phyloP scores from a whole-genome alignment of 2,329 filamentous ascomycete species.

The Cercospora citrullina region DNA sequence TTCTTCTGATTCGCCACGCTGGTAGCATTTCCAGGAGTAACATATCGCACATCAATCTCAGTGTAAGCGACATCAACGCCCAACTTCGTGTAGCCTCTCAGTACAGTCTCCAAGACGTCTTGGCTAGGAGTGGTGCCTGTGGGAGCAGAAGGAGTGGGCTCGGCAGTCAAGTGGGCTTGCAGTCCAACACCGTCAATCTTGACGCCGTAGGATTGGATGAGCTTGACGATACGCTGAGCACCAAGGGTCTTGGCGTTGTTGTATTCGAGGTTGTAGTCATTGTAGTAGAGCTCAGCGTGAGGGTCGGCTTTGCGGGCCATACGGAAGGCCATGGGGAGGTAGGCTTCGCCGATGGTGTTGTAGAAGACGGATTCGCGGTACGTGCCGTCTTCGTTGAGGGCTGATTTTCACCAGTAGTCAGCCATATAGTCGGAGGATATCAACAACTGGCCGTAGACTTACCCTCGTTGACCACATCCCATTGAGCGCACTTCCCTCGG shows the following conservation, averaged over 20 bases:
- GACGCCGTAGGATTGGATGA: slow-evolving; percentile 31
- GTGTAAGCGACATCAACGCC: slow-evolving; percentile 62
- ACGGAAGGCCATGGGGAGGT: slow-evolving; percentile 33
- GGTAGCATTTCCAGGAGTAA: slow-evolving; percentile 32
- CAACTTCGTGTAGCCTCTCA: slow-evolving; percentile 54
- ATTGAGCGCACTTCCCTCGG: slow-evolving; percentile 40
- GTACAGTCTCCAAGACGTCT: slow-evolving; percentile 42
- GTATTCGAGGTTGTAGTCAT: slow-evolving; percentile 37
- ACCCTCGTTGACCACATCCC: slow-evolving; percentile 25
- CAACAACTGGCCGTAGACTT: no score
- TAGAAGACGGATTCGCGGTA: slow-evolving; percentile 32
- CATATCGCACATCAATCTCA: slow-evolving; percentile 61
- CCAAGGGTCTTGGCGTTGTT: slow-evolving; percentile 29
- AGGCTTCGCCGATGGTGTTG: slow-evolving; percentile 34
- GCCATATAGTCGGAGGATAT: background rate
- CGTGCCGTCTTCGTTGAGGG: slow-evolving; percentile 23
- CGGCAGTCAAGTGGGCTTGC: slow-evolving; percentile 55
- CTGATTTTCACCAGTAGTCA: background rate
- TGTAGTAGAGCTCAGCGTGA: slow-evolving; percentile 34
- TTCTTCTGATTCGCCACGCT: slow-evolving; percentile 48
- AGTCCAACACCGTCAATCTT: slow-evolving; percentile 48
- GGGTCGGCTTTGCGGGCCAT: slow-evolving; percentile 28
- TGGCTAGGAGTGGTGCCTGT: slow-evolving; percentile 20
- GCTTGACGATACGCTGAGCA: slow-evolving; percentile 30
- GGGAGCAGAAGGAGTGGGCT: slow-evolving; percentile 33